These are phyloP conservation scores for Lyophyllum atratum DNA, from an alignment of 768 basidiomycete species.

Conservation along the genomic window DNA sequence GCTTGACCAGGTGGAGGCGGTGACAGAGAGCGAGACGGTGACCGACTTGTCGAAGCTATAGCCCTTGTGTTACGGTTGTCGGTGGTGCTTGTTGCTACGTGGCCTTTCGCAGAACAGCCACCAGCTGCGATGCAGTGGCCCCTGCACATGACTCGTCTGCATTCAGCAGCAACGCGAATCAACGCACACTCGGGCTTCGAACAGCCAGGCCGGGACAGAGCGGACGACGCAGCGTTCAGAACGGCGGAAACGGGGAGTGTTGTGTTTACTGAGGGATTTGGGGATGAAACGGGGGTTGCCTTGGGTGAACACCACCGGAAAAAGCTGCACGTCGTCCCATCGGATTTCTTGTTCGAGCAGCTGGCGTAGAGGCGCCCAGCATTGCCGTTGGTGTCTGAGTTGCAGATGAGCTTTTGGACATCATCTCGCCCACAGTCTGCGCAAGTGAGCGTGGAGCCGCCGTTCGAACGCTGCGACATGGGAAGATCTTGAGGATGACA, in stretches of 20 bases:
- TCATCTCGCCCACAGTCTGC: background rate
- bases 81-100: background rate
- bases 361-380: background rate
- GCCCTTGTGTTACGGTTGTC: background rate
- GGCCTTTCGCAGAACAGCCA: conserved; percentile 5
- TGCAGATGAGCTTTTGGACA: background rate
- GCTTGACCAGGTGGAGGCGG: background rate
- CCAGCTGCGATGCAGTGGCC: background rate
- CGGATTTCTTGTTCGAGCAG: background rate
- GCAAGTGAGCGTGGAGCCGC: background rate
- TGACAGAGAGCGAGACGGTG: background rate
- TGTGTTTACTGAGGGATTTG: background rate
- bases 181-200: background rate
- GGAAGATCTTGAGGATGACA: background rate
- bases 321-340: background rate
- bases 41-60: background rate
- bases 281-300: background rate
- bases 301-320: background rate
- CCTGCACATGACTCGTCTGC: background rate
- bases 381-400: background rate
- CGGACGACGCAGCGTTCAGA: background rate
- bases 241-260: background rate
- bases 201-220: background rate
- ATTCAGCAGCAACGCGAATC: background rate
- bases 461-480: background rate